Evolutionary conservation across 768 basidiomycete genomes (phyloP).

Genomic region (Phlebiopsis gigantea): DNA sequence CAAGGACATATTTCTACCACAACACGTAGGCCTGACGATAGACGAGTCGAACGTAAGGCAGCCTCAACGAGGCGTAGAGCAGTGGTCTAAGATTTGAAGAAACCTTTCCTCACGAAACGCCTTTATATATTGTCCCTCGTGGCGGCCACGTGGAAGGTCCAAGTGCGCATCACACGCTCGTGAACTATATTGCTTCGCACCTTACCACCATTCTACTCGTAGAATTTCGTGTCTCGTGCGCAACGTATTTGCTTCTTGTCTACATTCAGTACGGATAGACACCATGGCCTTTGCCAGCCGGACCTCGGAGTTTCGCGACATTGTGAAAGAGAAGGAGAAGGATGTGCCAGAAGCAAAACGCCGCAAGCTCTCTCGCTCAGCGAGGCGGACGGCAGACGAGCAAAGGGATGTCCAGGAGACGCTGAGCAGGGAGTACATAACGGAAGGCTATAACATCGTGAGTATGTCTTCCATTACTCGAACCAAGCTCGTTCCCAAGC

Average conservation of each 20-base stretch:
- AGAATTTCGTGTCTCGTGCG: background rate
- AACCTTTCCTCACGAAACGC: constrained; percentile 8
- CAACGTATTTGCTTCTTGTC: background rate
- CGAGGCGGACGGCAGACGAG: constrained; percentile 26
- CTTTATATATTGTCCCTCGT: constrained; percentile 17
- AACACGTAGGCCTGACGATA: constrained; percentile 21
- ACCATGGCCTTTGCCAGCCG: constrained; percentile 55
- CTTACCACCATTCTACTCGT: background rate
- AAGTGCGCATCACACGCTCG: background rate
- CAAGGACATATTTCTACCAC: constrained; percentile 48
- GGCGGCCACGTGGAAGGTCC: constrained; percentile 10
- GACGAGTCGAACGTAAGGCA: constrained; percentile 8
- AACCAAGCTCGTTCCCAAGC: background rate
- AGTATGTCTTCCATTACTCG: constrained; percentile 26
- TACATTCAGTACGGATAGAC: background rate
- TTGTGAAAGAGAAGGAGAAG: constrained; percentile 43
- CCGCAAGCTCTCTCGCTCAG: constrained; percentile 36
- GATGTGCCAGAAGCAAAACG: constrained; percentile 42
- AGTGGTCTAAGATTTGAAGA: constrained; percentile 23
- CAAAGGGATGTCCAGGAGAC: constrained; percentile 33
- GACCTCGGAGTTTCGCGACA: constrained; percentile 56
- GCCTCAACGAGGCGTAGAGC: constrained; percentile 21
- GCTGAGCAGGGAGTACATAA: constrained; percentile 61
- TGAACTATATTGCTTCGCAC: background rate
- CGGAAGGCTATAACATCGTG: constrained; percentile 73